Percentiles rank a stretch among this genome's conserved stretches.
Conservation (phyloP, 129 eudicot genomes). For the Artemisia tridentata region DNA sequence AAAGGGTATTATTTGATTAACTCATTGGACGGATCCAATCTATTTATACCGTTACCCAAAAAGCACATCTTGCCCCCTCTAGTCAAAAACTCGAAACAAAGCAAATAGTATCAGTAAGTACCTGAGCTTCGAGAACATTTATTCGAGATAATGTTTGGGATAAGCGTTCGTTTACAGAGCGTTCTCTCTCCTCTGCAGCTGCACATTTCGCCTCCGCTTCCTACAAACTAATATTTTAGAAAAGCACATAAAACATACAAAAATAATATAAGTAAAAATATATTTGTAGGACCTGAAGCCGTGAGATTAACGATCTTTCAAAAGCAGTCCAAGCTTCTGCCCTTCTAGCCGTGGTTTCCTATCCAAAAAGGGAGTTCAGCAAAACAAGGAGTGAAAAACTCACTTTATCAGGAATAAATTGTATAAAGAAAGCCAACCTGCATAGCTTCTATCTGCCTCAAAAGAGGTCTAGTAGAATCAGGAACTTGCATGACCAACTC, state of each 20-base stretch:
- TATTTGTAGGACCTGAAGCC: conserved; percentile 65
- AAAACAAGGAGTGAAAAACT: not conserved
- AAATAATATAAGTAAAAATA: not conserved
- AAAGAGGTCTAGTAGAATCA: conserved; percentile 94
- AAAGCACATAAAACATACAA: conserved; percentile 7
- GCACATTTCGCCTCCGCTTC: conserved; percentile 97
- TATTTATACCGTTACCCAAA: not conserved
- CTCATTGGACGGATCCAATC: too few relatives aligned
- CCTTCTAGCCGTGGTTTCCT: conserved; percentile 83
- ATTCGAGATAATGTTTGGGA: conserved; percentile 87
- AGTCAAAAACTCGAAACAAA: conserved; percentile 11
- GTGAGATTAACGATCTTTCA: conserved; percentile 75
- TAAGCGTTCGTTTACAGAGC: conserved; percentile 75
- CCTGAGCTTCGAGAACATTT: conserved; percentile 98
- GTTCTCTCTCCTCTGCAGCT: conserved; percentile 86
- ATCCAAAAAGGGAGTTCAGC: conserved; percentile 13
- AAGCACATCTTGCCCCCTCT: conserved; percentile 11
- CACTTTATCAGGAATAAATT: not conserved
- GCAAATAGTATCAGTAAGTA: conserved; percentile 28
- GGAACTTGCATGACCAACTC: conserved; percentile 95
- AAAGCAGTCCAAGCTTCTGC: conserved; percentile 96
- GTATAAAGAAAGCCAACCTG: conserved; percentile 50
- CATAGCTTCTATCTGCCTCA: conserved; percentile 94
- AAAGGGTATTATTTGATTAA: too few relatives aligned
- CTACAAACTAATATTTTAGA: conserved; percentile 36